Evolutionary conservation across 1,284 basidiomycete genomes (phyloP).

Genomic region (Ustilago trichophora): DNA sequence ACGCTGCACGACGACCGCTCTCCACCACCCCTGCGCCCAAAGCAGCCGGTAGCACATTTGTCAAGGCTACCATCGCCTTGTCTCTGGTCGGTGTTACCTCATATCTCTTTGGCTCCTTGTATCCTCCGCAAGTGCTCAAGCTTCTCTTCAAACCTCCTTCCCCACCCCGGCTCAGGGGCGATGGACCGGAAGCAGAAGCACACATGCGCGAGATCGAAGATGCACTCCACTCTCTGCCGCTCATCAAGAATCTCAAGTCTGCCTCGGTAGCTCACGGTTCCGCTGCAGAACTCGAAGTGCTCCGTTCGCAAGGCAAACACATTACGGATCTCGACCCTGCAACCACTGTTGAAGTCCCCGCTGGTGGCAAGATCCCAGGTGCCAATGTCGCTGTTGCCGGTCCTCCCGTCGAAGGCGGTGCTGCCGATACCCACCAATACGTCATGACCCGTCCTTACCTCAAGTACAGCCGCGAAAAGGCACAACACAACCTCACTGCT

Average conservation of each 20-base stretch:
- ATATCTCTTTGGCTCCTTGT: constrained; percentile 74
- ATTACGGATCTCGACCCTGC: constrained; percentile 30
- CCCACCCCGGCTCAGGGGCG: constrained; percentile 74
- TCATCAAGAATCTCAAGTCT: constrained; percentile 61
- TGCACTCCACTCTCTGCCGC: constrained; percentile 74
- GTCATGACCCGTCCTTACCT: constrained; percentile 75
- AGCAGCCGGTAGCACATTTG: constrained; percentile 14
- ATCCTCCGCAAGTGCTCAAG: constrained; percentile 73
- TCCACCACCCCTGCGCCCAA: constrained; percentile 26
- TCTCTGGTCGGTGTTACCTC: constrained; percentile 55
- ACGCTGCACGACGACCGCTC: constrained; percentile 14
- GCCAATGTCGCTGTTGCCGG: constrained; percentile 25
- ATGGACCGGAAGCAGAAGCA: constrained; percentile 74
- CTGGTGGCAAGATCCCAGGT: constrained; percentile 17
- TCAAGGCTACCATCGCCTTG: constrained; percentile 44
- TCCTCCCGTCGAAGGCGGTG: constrained; percentile 31
- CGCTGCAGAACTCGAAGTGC: constrained; percentile 24
- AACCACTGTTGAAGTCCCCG: constrained; percentile 30
- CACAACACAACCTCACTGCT: constrained; percentile 82
- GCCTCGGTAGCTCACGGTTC: constrained; percentile 35
- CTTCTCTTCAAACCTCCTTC: constrained; percentile 78
- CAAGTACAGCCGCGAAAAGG: constrained; percentile 74
- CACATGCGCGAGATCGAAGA: constrained; percentile 76
- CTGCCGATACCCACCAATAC: constrained; percentile 48
- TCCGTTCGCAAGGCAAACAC: constrained; percentile 26